Evolutionary conservation across 768 basidiomycete species (phyloP).

Genomic region (Strobilomyces dryophilus): DNA sequence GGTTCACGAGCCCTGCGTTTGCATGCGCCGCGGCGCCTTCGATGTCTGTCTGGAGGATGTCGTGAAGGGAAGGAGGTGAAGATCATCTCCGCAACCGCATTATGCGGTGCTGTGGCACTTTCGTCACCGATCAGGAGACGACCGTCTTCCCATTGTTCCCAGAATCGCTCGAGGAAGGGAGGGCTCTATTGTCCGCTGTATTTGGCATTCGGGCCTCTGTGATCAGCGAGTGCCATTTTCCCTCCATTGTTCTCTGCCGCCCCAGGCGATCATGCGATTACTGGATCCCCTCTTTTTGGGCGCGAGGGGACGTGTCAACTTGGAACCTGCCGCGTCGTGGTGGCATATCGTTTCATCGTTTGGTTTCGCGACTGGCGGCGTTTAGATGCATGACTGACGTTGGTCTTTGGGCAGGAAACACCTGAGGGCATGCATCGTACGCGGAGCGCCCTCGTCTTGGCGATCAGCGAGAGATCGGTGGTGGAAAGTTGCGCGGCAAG

Average conservation of each 20-base stretch:
- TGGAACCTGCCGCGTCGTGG: not conserved
- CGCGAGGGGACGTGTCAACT: not conserved
- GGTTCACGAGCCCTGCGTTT: not conserved
- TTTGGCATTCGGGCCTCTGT: slow-evolving; percentile 12
- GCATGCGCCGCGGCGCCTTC: not conserved
- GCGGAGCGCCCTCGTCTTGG: slow-evolving; percentile 41
- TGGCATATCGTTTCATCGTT: not conserved
- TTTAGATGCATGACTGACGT: slow-evolving; percentile 8
- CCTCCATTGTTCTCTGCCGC: slow-evolving; percentile 7
- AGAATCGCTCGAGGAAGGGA: not conserved
- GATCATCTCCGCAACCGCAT: slow-evolving; percentile 11
- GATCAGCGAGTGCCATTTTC: not conserved
- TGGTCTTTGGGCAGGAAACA: slow-evolving; percentile 31
- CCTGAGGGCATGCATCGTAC: slow-evolving; percentile 37
- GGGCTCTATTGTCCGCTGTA: slow-evolving; percentile 20
- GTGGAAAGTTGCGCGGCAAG: slow-evolving; percentile 46
- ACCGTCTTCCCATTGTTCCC: slow-evolving; percentile 11
- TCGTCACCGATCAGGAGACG: slow-evolving; percentile 1
- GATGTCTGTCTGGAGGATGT: not conserved
- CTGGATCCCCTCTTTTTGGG: slow-evolving; percentile 11
- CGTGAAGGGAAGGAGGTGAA: slow-evolving; percentile 2
- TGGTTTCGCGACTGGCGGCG: slow-evolving; percentile 3
- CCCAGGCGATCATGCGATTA: not conserved
- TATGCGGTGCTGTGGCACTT: slow-evolving; percentile 9
- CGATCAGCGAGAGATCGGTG: slow-evolving; percentile 48